Evolutionary conservation across 75 land plant genomes (phyloP), one percentile per base, ranked within the genome.

Genomic region (Ceratopteris richardii): DNA sequence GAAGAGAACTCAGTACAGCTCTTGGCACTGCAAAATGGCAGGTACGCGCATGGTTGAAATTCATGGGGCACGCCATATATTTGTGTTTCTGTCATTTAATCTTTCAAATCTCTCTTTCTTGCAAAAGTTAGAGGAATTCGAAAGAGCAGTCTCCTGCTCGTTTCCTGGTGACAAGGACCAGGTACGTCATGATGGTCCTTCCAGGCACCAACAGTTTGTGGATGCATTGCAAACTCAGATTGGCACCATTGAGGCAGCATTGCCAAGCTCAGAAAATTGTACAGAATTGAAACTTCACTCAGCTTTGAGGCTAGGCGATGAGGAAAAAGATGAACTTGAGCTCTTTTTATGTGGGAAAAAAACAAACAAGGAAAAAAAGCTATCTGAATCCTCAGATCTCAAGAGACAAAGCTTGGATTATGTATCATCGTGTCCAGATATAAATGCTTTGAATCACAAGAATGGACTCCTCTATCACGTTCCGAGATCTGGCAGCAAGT

Each of bases 21-120:
- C 57, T 84, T 24, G 87, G 87, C 39, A 84, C 80, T 42, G 73
- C 87, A 14, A 84, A 84, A 71, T 84, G 87, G 87, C 87, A 84
- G 87, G 87, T 84, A 0, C 20, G 44, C 22, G 12, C 22, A 3
- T 9, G 9, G 7, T 33, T 9, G 7, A 33, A 25, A 19, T 28
- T 37, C 21, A 33, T 33, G 37, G 3, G 37, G 9, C 3, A 9
- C 37, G 37, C 7, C 37, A 33, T 33, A 4, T 33, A 4, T 3
- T 4, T 33, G 37, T 9, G 3, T 33, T 3, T 33, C 3, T 33
- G 37, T 33, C 37, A 9, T n/a, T n/a, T n/a, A n/a, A n/a, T n/a
- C n/a, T n/a, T n/a, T 30, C 16, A 29, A 24, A 12, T 53, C 30
- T 27, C 51, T 24, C 29, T 29, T 44, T n/a, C 4, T 56, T 16